Base-by-base conservation (phyloP, 2,329 filamentous ascomycete species). In the Sporothrix humicola region DNA sequence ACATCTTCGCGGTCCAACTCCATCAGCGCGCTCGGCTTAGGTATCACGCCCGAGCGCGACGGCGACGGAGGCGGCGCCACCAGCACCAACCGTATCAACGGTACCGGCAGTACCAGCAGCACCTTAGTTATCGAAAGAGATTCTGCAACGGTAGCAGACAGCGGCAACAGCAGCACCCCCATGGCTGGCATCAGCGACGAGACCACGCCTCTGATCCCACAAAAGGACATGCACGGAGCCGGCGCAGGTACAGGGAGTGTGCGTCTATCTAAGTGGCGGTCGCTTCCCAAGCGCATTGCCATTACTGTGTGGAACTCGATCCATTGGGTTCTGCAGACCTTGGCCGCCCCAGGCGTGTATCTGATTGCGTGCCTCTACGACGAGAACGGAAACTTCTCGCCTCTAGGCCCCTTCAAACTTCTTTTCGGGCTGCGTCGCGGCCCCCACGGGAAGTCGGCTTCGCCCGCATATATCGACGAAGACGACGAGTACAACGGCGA, bases 341-440 rank as follows among this genome's bases (percentile, higher is more conserved):
- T 98, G 74, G 88, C 92, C 37, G 90, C 92, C 26, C 95, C 95
- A 0, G 93, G 91, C 20, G 88, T 94, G 69, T 98, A 95, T 82
- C 83, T 97, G 73, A 89, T 95, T 74, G 91, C 93, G 77, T 95
- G 89, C 80, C 92, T 98, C 78, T 95, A 93, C 83, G 91, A 97
- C 79, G 90, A 94, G 69, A 84, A 93, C 74, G 95, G 94, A 69
- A 86, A 86, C 69, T 97, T 97, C 81, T 92, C 93, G 71, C 89
- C 93, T n/a, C 83, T 96, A 74, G 83, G 90, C 68, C 94, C 93
- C 74, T 82, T 96, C 59, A 87, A 88, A 79, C 91, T 87, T 79
- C 84, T 95, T 37, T 87, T 89, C 75, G 86, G 87, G 69, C 77
- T 82, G 48, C 81, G 71, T 83, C 81, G 48, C n/a, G 17, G 23